Conservation (phyloP, 2,329 filamentous ascomycete species). For the Penicillium sp. region DNA sequence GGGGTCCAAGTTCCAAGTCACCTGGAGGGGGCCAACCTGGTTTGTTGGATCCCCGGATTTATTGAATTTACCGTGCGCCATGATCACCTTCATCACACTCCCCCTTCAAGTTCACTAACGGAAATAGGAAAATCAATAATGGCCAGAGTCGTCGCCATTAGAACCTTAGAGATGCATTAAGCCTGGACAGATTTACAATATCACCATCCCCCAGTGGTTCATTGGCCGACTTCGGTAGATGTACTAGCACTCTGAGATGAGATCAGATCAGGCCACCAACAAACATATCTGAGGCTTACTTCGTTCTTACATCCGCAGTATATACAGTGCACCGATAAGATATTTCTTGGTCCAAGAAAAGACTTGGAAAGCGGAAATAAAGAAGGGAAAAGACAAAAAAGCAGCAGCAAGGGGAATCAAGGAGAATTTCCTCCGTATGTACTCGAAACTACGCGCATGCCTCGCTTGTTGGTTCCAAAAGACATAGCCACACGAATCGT, state of each 20-base stretch:
- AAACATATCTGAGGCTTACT: not conserved
- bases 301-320: too few relatives aligned
- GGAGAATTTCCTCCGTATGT: slow-evolving; percentile 15
- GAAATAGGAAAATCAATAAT: not conserved
- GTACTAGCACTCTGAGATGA: not conserved
- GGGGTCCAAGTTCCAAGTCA: not conserved
- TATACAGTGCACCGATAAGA: not conserved
- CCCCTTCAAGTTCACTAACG: not conserved
- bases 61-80: too few relatives aligned
- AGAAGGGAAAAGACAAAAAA: not conserved
- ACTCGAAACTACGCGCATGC: slow-evolving; percentile 9
- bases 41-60: not conserved
- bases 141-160: not conserved
- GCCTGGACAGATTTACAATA: slow-evolving; percentile 1
- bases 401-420: slow-evolving; percentile 11
- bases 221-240: not conserved
- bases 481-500: slow-evolving; percentile 7
- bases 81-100: too few relatives aligned
- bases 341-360: not conserved
- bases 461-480: slow-evolving; percentile 6
- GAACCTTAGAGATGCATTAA: not conserved
- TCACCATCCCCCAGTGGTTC: not conserved
- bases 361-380: not conserved
- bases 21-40: not conserved
- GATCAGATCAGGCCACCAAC: not conserved